phyloP scores from a whole-genome alignment of 2,329 filamentous ascomycete genomes.

The Atkinsonella texensis region DNA sequence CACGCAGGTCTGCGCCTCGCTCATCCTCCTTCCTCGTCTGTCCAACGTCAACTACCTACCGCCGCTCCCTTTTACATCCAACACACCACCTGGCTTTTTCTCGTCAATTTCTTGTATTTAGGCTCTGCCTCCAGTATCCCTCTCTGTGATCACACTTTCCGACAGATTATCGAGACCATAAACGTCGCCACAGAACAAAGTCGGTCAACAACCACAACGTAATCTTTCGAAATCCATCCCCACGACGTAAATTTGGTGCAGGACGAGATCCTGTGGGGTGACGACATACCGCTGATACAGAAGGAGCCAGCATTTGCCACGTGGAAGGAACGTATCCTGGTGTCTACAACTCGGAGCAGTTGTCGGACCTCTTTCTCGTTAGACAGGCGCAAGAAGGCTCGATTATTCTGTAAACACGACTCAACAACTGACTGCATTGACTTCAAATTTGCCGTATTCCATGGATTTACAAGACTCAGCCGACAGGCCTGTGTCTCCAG shows the following conservation, averaged over 20 bases:
- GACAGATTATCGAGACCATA: neutral
- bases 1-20: neutral
- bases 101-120: neutral
- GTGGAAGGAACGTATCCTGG: neutral
- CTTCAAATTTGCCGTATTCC: slow-evolving; percentile 1
- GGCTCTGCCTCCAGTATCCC: neutral
- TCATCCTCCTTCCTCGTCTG: neutral
- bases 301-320: neutral
- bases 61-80: neutral
- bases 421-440: neutral
- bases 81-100: neutral
- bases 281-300: neutral
- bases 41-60: neutral
- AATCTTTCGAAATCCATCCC: neutral
- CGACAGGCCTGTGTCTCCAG: slow-evolving; percentile 23
- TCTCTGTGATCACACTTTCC: neutral
- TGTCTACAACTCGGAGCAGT: neutral
- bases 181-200: too few relatives aligned
- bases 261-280: neutral
- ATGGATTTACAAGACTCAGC: slow-evolving; percentile 28
- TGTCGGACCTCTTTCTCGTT: neutral
- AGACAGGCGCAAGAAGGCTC: neutral
- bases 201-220: neutral
- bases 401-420: slow-evolving; percentile 11
- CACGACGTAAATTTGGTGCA: neutral